Evolutionary conservation across 179 eudicot species (phyloP), one percentile per base, ranked within the genome.

Genomic region (Silene coronaria): DNA sequence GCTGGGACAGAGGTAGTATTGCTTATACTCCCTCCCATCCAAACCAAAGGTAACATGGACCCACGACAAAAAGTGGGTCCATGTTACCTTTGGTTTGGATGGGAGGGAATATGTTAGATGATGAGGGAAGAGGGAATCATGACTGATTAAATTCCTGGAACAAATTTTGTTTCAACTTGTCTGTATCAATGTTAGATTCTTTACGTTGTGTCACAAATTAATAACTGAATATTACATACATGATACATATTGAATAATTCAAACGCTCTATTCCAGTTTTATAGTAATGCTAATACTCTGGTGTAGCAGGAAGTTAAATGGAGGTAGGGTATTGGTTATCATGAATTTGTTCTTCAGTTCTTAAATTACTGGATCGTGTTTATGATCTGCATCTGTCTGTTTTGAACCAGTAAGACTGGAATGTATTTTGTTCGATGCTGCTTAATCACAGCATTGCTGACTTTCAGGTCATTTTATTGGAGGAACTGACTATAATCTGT

Each of bases 401-500:
- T 68, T 67, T 68, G 72, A 42, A 21, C 23, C 24, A 38, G 48
- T 66, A 21, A 22, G 34, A 66, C 45, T 36, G 53, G 28, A 70
- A 48, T 48, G 60, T 48, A 46, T 16, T 51, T 34, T 24, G 58
- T 70, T 46, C 26, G 42, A n/a, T 8, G 19, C 64, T 71, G 27
- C 46, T 70, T 19, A 46, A 23, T 16, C 36, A 70, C 3, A 3
- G 36, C 51, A 11, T 17, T 4, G 23, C n/a, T 7, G 76, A 12
- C 45, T n/a, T 67, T 7, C 6, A 9, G 71, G 21, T 22, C 17
- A 21, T 23, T 42, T 42, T 42, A 45, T 68, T 1, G 42, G 36
- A 70, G 73, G 73, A 48, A 14, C 73, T 70, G 21, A 70, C 24
- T 23, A 16, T 46, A 46, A 48, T 30, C 24, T 69, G 17, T 30